Conservation (phyloP, 306 rosid species). For the Morella rubra region DNA sequence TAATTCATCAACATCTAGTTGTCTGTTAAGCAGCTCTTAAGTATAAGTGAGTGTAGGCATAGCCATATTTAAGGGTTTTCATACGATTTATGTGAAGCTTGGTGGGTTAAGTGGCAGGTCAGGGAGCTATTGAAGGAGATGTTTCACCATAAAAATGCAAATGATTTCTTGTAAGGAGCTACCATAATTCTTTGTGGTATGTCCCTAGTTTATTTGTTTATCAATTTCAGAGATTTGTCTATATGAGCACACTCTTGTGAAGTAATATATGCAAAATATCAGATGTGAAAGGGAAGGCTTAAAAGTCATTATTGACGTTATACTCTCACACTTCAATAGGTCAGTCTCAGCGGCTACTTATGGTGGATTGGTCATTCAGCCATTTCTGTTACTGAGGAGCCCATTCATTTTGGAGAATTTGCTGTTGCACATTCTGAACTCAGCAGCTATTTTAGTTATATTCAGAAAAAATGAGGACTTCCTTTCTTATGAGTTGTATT, state of each 20-base stretch:
- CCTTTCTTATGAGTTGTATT: slow-evolving; percentile 24
- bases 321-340: slow-evolving; percentile 38
- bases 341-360: slow-evolving; percentile 35
- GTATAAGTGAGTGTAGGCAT: slow-evolving; percentile 32
- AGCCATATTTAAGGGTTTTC: slow-evolving; percentile 27
- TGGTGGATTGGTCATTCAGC: slow-evolving; percentile 41
- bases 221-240: slow-evolving; percentile 30
- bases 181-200: slow-evolving; percentile 40
- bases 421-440: slow-evolving; percentile 31
- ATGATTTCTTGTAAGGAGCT: slow-evolving; percentile 30
- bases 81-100: slow-evolving; percentile 41
- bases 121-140: slow-evolving; percentile 47
- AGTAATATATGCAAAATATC: slow-evolving; percentile 22
- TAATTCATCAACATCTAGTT: not conserved
- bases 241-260: slow-evolving; percentile 10
- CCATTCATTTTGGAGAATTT: slow-evolving; percentile 32
- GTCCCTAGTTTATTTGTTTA: slow-evolving; percentile 38
- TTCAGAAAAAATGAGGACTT: slow-evolving; percentile 34
- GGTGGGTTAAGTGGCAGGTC: slow-evolving; percentile 63
- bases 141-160: slow-evolving; percentile 41
- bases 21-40: slow-evolving; percentile 11
- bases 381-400: slow-evolving; percentile 31
- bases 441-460: slow-evolving; percentile 20
- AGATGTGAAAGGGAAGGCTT: slow-evolving; percentile 30
- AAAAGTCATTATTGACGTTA: slow-evolving; percentile 32